phyloP scores from a whole-genome alignment of 1,139 yeast genomes.

The Yamadazyma siamensis region DNA sequence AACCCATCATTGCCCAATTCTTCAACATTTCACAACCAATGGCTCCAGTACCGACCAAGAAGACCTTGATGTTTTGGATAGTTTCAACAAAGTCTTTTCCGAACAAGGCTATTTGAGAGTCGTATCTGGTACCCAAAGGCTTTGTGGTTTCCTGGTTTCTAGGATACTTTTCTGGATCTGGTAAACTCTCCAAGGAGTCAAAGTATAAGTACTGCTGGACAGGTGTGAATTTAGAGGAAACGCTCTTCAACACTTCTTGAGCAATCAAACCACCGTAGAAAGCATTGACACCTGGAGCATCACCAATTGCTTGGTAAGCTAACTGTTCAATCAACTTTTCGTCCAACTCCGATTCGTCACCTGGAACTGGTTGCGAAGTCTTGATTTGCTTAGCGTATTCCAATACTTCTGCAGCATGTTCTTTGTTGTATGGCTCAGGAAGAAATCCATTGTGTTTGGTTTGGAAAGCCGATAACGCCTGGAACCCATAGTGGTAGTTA shows the following conservation, averaged over 20 bases:
- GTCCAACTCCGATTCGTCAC: slow-evolving; percentile 55
- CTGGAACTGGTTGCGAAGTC: slow-evolving; percentile 58
- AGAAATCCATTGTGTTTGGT: slow-evolving; percentile 57
- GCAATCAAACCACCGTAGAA: slow-evolving; percentile 94
- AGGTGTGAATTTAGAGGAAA: slow-evolving; percentile 92
- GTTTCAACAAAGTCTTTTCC: slow-evolving; percentile 75
- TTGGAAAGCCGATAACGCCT: slow-evolving; percentile 78
- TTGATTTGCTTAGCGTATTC: slow-evolving; percentile 60
- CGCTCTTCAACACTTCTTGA: slow-evolving; percentile 93
- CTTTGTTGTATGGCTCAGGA: slow-evolving; percentile 75
- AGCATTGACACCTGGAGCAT: slow-evolving; percentile 85
- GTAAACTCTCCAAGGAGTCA: slow-evolving; percentile 90
- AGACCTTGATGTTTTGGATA: slow-evolving; percentile 74
- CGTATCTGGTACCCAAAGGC: slow-evolving; percentile 82
- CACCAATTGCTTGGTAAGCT: slow-evolving; percentile 86
- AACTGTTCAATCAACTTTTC: slow-evolving; percentile 67
- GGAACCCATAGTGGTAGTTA: slow-evolving; percentile 88
- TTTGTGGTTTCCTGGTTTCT: slow-evolving; percentile 71
- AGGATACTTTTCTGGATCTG: slow-evolving; percentile 51
- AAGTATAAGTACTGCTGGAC: slow-evolving; percentile 88
- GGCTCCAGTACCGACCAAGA: slow-evolving; percentile 97
- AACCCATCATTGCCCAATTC: slow-evolving; percentile 97
- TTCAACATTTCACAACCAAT: slow-evolving; percentile 99
- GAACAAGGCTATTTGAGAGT: slow-evolving; percentile 89
- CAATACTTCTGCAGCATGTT: slow-evolving; percentile 70